Conservation (phyloP, 2,329 filamentous ascomycete genomes). For the Pestalotiopsis sp. region DNA sequence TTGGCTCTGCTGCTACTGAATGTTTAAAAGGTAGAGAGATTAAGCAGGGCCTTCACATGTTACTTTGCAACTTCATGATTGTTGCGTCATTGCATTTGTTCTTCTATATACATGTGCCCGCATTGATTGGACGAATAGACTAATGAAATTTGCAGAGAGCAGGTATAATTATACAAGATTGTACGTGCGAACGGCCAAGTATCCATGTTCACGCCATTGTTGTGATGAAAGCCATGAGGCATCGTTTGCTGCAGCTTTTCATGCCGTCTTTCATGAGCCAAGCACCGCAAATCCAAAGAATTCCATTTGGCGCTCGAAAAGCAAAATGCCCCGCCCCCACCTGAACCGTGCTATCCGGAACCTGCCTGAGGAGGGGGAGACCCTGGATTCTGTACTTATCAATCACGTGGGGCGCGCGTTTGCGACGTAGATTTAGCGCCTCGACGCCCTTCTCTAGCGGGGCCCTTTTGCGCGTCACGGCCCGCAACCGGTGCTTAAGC, state of each 20-base stretch:
- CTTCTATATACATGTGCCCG: background rate
- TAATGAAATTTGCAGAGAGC: too few relatives aligned
- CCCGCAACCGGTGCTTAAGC: background rate
- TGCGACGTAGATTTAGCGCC: background rate
- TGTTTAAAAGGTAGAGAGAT: too few relatives aligned
- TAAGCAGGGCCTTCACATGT: too few relatives aligned
- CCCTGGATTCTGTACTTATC: background rate
- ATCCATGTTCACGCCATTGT: too few relatives aligned
- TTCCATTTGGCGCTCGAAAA: background rate
- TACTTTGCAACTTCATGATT: background rate
- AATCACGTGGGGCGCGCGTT: conserved; percentile 1
- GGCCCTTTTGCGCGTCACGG: background rate
- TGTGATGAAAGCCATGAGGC: too few relatives aligned
- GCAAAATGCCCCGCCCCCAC: conserved; percentile 4
- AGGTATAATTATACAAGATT: too few relatives aligned
- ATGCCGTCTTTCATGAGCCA: too few relatives aligned
- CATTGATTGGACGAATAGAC: too few relatives aligned
- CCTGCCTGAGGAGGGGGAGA: background rate
- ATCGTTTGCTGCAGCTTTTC: too few relatives aligned
- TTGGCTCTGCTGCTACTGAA: too few relatives aligned
- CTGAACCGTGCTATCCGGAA: background rate
- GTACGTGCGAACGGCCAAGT: too few relatives aligned
- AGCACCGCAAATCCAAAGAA: background rate
- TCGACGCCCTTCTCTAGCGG: background rate
- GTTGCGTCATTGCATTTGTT: background rate